Percentiles rank a stretch among this genome's conserved stretches.
phyloP scores from a whole-genome alignment of 2,329 filamentous ascomycete genomes.

The Cytospora schulzeri region DNA sequence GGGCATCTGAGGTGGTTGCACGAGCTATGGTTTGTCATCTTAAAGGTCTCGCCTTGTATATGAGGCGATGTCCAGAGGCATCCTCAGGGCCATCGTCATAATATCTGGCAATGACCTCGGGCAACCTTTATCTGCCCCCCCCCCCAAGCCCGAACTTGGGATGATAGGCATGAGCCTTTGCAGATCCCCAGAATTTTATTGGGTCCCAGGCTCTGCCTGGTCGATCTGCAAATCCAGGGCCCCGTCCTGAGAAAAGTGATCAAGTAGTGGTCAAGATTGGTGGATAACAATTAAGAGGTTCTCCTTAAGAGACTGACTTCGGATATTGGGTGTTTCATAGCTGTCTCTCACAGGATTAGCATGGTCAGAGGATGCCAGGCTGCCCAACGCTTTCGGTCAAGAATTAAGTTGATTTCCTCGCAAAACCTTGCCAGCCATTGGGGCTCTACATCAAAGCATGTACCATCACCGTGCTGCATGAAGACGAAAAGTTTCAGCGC shows the following conservation, averaged over 20 bases:
- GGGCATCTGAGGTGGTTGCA: conserved; percentile 65
- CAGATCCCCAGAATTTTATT: conserved; percentile 29
- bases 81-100: neutral
- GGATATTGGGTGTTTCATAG: conserved; percentile 13
- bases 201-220: conserved; percentile 33
- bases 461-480: neutral
- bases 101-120: neutral
- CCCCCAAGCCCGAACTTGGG: neutral
- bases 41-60: neutral
- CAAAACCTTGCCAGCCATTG: neutral
- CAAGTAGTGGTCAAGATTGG: conserved; percentile 4
- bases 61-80: neutral
- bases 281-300: conserved; percentile 10
- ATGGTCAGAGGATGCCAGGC: neutral
- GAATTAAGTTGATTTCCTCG: neutral
- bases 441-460: neutral
- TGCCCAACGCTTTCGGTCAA: neutral
- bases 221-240: conserved; percentile 25
- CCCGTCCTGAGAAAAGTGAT: conserved; percentile 2
- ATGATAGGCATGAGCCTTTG: conserved; percentile 24
- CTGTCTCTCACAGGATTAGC: conserved; percentile 8
- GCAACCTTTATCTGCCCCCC: neutral
- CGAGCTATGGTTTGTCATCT: neutral
- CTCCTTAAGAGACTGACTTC: conserved; percentile 5
- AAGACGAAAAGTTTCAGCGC: neutral